A percentile compares a stretch with the other conserved stretches of the same genome.
phyloP scores from a whole-genome alignment of 2,329 filamentous ascomycete species.

The Teratosphaeria nubilosa region DNA sequence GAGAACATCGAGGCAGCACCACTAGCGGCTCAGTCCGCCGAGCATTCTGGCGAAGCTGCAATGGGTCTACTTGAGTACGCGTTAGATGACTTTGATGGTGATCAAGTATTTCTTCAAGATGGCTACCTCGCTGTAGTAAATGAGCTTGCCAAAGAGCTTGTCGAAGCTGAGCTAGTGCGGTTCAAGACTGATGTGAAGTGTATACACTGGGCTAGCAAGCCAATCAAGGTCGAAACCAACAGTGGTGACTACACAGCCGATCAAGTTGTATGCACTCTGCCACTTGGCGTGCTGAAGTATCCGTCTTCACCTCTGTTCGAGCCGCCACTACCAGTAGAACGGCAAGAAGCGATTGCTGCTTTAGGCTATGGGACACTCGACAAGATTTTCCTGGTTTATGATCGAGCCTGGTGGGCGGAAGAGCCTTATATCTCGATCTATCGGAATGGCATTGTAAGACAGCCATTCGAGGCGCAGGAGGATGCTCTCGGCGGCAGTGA shows the following conservation, averaged over 20 bases:
- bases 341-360: slow-evolving; percentile 7
- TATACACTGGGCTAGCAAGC: slow-evolving; percentile 9
- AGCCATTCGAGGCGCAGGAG: slow-evolving; percentile 1
- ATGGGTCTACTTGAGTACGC: slow-evolving; percentile 16
- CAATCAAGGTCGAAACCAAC: slow-evolving; percentile 8
- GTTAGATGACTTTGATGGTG: slow-evolving; percentile 18
- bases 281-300: slow-evolving; percentile 15
- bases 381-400: slow-evolving; percentile 17
- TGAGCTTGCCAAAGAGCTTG: slow-evolving; percentile 12
- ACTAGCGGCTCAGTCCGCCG: slow-evolving; percentile 15
- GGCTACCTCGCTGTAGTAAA: slow-evolving; percentile 14
- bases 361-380: slow-evolving; percentile 18
- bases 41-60: slow-evolving; percentile 7
- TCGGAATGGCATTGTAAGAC: slow-evolving; percentile 7
- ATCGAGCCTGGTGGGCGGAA: slow-evolving; percentile 13
- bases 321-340: slow-evolving; percentile 10
- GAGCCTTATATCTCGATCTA: slow-evolving; percentile 11
- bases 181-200: slow-evolving; percentile 6
- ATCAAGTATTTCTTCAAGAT: slow-evolving; percentile 18
- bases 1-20: slow-evolving; percentile 18
- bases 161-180: slow-evolving; percentile 5
- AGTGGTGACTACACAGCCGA: slow-evolving; percentile 8
- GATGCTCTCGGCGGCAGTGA: background rate
- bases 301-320: slow-evolving; percentile 8
- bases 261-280: slow-evolving; percentile 15